Base-by-base conservation (phyloP, 2,329 filamentous ascomycete genomes). In the Drechslerella coelobrocha region DNA sequence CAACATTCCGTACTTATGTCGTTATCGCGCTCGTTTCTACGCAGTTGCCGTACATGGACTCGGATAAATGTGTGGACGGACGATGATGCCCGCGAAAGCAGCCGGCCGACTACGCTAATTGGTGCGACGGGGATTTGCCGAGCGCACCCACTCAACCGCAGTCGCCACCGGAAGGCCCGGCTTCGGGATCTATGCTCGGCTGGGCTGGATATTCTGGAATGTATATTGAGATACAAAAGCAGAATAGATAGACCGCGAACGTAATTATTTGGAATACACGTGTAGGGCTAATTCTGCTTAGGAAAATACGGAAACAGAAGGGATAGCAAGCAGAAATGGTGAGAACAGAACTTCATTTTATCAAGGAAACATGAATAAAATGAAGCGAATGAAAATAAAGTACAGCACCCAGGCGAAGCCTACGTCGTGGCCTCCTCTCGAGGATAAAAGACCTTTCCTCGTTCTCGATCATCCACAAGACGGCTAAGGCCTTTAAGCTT, bases 401-500 rank as follows among this genome's bases (percentile, higher is more conserved):
- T 34, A 31, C 2, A 10, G 12, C 2, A n/a, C n/a, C n/a, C 41
- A 17, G 27, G 5, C 17, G 8, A 8, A 34, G 8, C 21, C 17
- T 61, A 61, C 41, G 47, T n/a, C n/a, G n/a, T 59, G 34, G 61
- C 31, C 45, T 68, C 62, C 19, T 71, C 66, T 21, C 66, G 45
- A 50, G 66, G 66, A 37, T 71, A 71, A 24, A 71, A 71, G 9
- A 71, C 66, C 52, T 71, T 71, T 9, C 66, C 66, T 37, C 66
- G 59, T n/a, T 71, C 66, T 29, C 59, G 61, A 26, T 71, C 66
- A 39, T 71, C 66, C 45, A 71, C 66, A 6, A 71, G 59, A n/a
- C 66, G 59, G 24, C 66, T 71, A 14, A 71, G 66, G 12, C 66
- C 66, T 27, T 71, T 71, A 31, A 71, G 66, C 45, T 71, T 71